Base-by-base conservation (phyloP, 495 filamentous ascomycete genomes). In the Penicillium paradoxum region DNA sequence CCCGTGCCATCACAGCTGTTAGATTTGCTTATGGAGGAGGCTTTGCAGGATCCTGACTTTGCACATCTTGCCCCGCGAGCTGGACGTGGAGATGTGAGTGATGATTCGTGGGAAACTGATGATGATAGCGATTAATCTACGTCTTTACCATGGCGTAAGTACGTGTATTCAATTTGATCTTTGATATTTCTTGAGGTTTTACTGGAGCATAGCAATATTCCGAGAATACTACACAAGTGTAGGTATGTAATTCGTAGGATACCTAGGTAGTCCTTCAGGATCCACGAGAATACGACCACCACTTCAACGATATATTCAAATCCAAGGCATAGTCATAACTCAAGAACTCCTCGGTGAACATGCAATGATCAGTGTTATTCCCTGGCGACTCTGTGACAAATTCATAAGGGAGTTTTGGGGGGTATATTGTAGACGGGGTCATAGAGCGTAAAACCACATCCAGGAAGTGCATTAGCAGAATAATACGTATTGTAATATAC, bases 371-470 rank as follows among this genome's bases (percentile, higher is more conserved):
- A 53, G 10, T 24, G 47, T 19, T 6, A n/a, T 39, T 34, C 38
- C 32, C 51, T 38, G 39, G 21, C 17, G 51, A 49, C 22, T 61
- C 58, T 61, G 55, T 55, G 30, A 48, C 53, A 34, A 53, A 60
- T 40, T 18, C 30, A 19, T 38, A 13, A 41, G 19, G 37, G 38
- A 37, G 44, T 4, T 17, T 43, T 2, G 30, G 27, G 32, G 58
- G 54, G 55, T 58, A 60, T 57, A 60, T 47, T 51, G 21, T 29
- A 39, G 17, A 45, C 18, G 13, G 47, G 27, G 32, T 17, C 19
- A 25, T 25, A 41, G 44, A 36, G 25, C 11, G 47, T 13, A 29
- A 42, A 53, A 39, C 39, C n/a, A 37, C 18, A 49, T 22, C 21
- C n/a, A 46, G 7, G 32, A 30, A 21, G 27, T 19, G 33, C 13